Percentiles rank a stretch among this genome's conserved stretches.
Conservation (phyloP, 768 basidiomycete genomes). For the Rhodotorula toruloides region DNA sequence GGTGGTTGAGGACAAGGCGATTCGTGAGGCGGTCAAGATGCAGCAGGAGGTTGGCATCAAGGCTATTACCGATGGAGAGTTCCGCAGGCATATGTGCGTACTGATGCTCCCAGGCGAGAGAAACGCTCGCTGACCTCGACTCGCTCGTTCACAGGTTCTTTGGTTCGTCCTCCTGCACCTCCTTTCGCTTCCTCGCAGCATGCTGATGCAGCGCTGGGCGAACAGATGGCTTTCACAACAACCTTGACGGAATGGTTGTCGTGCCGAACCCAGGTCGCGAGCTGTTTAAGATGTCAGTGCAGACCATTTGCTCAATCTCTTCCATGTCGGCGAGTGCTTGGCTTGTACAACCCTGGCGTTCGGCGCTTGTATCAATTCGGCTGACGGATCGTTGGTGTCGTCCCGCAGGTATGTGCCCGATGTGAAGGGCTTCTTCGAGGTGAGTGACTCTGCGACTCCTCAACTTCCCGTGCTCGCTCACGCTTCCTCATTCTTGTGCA, state of each 20-base stretch:
- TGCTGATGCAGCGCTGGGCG: constrained; percentile 43
- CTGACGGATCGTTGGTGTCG: too few species aligned
- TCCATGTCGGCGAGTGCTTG: too few species aligned
- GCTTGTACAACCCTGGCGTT: too few species aligned
- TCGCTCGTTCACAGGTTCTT: too few species aligned
- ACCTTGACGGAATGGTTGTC: constrained; percentile 58
- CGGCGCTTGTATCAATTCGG: too few species aligned
- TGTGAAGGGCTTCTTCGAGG: constrained; percentile 33
- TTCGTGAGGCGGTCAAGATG: constrained; percentile 31
- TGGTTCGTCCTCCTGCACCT: constrained; percentile 1
- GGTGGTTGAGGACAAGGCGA: constrained; percentile 40
- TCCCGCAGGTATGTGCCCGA: constrained; percentile 40
- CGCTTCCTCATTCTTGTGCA: neutral
- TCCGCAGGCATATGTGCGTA: constrained; percentile 36
- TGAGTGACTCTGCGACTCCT: neutral
- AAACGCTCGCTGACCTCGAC: too few species aligned
- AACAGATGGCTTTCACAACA: constrained; percentile 63
- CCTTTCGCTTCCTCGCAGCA: neutral
- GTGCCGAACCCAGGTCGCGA: constrained; percentile 29
- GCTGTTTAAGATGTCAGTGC: constrained; percentile 38
- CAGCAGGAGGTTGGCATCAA: constrained; percentile 31
- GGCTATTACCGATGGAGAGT: constrained; percentile 42
- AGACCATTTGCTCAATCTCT: too few species aligned
- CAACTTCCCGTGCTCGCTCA: neutral
- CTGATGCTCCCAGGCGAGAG: too few species aligned